Evolutionary conservation across 2,329 filamentous ascomycete genomes (phyloP).

Genomic region (Pseudopithomyces chartarum): DNA sequence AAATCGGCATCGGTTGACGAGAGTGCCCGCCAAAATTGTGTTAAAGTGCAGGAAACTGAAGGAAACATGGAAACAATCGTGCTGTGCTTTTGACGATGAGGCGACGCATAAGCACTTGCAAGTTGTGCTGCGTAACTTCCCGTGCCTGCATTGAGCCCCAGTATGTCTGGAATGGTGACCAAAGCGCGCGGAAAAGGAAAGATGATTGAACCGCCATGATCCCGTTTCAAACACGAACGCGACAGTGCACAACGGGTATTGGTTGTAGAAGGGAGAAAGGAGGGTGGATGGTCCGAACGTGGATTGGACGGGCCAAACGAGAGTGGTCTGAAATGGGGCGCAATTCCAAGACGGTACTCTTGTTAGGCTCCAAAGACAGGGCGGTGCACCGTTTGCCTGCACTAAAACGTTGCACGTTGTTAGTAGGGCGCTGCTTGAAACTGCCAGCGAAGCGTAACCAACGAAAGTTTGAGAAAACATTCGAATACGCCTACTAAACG

Average conservation of each 20-base stretch:
- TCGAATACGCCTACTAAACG: slow-evolving; percentile 15
- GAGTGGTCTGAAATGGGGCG: slow-evolving; percentile 31
- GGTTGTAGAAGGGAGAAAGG: slow-evolving; percentile 14
- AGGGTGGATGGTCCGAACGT: slow-evolving; percentile 20
- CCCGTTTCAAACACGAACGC: slow-evolving; percentile 23
- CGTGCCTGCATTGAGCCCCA: slow-evolving; percentile 30
- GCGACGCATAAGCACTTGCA: slow-evolving; percentile 17
- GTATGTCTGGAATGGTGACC: slow-evolving; percentile 18
- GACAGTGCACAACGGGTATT: slow-evolving; percentile 14
- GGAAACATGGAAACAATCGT: slow-evolving; percentile 15
- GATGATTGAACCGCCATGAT: slow-evolving; percentile 24
- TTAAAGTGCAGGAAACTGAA: neutral
- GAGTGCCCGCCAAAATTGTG: neutral
- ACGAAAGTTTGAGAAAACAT: slow-evolving; percentile 8
- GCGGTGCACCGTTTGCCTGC: slow-evolving; percentile 31
- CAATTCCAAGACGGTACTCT: slow-evolving; percentile 17
- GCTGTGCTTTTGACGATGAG: slow-evolving; percentile 13
- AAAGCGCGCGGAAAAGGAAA: slow-evolving; percentile 21
- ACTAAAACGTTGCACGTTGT: slow-evolving; percentile 14
- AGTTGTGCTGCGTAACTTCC: slow-evolving; percentile 24
- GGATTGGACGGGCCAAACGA: slow-evolving; percentile 26
- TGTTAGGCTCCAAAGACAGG: slow-evolving; percentile 29
- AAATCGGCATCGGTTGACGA: neutral
- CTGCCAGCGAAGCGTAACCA: slow-evolving; percentile 2
- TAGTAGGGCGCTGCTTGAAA: slow-evolving; percentile 10